Evolutionary conservation across 495 filamentous ascomycete genomes (phyloP), one percentile per base, ranked within the genome.

Genomic region (Thermothielavioides terrestris): DNA sequence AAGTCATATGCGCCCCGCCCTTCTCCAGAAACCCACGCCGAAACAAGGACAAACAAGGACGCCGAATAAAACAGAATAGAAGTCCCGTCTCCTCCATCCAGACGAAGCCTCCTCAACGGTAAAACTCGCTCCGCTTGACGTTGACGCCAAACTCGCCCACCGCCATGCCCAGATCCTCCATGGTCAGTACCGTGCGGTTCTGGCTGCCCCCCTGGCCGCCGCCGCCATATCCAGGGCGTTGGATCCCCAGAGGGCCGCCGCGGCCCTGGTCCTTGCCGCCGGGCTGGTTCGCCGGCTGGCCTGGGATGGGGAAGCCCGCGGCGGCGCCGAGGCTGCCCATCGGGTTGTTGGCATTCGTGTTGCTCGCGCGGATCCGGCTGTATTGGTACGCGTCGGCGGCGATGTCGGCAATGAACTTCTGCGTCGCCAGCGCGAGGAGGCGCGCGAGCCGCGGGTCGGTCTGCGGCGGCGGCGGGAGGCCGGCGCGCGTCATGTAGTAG

Each of bases 151-250:
- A 97, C 71, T 97, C 92, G 0, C 86, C 84, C 17, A 96, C 92
- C 6, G 92, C 92, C 85, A 94, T 95, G 2, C 92, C 92, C 60
- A 98, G 64, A 75, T 98, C 92, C 71, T 98, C 92, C 92, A 98
- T 97, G 6, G 94, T 97, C 50, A 98, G 70, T 54, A 98, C 92
- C 30, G 92, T 96, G 43, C 91, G 78, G 34, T 91, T 92, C 68
- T 92, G 87, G 35, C 84, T 85, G 0, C 90, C 88, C 21, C 89
- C 94, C 43, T 86, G 86, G 0, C 91, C 92, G 53, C 91, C 92
- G 57, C 89, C 91, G 10, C 89, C 92, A 68, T 86, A 97, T 5
- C 92, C 94, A 20, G 94, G 81, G 42, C 92, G 69, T 71, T 92
- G 89, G 52, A 90, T 89, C 5, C 94, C 92, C 18, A 95, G 68